Evolutionary conservation across 139 green algal species (phyloP).

Genomic region (Astrephomene gubernaculifera): DNA sequence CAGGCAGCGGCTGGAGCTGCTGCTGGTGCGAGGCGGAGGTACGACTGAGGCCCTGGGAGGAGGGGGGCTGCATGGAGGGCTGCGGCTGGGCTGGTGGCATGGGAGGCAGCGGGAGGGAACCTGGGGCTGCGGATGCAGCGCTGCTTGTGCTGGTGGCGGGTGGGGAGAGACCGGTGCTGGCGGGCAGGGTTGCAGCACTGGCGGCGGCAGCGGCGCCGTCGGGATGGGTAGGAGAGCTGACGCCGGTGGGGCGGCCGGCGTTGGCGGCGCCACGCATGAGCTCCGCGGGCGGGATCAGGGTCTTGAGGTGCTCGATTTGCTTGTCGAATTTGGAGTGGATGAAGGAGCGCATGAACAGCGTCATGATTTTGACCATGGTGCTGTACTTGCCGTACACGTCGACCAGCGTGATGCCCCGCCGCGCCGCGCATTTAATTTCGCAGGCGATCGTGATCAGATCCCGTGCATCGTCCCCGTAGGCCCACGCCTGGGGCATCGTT

Average conservation of each 20-base stretch:
- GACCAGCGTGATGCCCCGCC: slow-evolving; percentile 58
- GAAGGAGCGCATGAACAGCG: slow-evolving; percentile 34
- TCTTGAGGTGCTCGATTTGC: slow-evolving; percentile 33
- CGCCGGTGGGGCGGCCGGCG: neutral
- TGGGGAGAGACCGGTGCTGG: neutral
- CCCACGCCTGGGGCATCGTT: neutral
- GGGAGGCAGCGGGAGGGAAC: neutral
- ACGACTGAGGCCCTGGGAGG: neutral
- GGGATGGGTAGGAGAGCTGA: neutral
- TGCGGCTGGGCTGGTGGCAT: neutral
- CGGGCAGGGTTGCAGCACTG: neutral
- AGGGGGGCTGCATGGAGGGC: neutral
- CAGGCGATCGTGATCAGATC: slow-evolving; percentile 59
- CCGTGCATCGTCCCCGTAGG: neutral
- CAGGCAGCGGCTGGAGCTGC: neutral
- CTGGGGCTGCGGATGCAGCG: neutral
- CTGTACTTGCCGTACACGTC: slow-evolving; percentile 59
- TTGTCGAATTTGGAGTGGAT: slow-evolving; percentile 56
- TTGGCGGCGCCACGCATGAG: neutral
- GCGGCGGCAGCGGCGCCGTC: neutral
- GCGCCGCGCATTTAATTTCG: slow-evolving; percentile 59
- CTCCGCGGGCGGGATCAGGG: slow-evolving; percentile 27
- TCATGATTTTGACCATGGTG: slow-evolving; percentile 53
- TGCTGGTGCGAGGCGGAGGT: neutral
- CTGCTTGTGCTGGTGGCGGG: neutral